phyloP scores from a whole-genome alignment of 768 basidiomycete genomes.

The Kwoniella botswanensis region DNA sequence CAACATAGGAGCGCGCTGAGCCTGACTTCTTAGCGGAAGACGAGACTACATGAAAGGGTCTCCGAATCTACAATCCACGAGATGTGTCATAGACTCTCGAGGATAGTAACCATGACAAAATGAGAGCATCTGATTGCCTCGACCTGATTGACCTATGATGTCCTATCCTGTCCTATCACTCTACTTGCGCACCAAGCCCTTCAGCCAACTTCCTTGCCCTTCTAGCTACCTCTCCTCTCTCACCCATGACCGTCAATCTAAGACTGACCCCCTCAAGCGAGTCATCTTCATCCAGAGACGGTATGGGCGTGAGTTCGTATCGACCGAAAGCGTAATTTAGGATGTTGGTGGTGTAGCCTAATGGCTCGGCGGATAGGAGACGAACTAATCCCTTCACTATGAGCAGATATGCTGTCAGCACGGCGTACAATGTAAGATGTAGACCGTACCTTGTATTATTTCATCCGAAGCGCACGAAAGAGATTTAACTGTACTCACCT shows the following conservation, averaged over 20 bases:
- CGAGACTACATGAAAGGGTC: too few species aligned
- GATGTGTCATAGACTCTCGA: neutral
- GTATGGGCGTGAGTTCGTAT: conserved; percentile 66
- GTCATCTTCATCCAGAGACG: conserved; percentile 47
- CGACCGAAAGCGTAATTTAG: conserved; percentile 95
- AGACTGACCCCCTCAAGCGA: conserved; percentile 59
- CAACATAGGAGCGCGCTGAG: too few species aligned
- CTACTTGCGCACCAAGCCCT: conserved; percentile 39
- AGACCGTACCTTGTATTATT: neutral
- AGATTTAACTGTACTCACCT: conserved; percentile 34
- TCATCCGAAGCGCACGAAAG: neutral
- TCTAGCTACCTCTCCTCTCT: conserved; percentile 75
- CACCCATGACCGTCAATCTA: conserved; percentile 87
- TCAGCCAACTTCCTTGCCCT: conserved; percentile 66
- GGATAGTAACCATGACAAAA: neutral
- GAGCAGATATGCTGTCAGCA: too few species aligned
- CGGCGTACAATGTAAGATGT: conserved; percentile 43
- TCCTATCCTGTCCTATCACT: neutral
- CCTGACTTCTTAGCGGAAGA: too few species aligned
- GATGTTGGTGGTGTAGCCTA: conserved; percentile 44
- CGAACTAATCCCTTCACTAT: conserved; percentile 81
- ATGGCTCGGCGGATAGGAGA: conserved; percentile 58
- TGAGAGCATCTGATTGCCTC: neutral
- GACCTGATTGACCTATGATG: neutral
- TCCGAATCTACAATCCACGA: too few species aligned